Evolutionary conservation across 148 eudicot genomes (phyloP), one percentile per base, ranked within the genome.

Genomic region (Rhododendron vialii): DNA sequence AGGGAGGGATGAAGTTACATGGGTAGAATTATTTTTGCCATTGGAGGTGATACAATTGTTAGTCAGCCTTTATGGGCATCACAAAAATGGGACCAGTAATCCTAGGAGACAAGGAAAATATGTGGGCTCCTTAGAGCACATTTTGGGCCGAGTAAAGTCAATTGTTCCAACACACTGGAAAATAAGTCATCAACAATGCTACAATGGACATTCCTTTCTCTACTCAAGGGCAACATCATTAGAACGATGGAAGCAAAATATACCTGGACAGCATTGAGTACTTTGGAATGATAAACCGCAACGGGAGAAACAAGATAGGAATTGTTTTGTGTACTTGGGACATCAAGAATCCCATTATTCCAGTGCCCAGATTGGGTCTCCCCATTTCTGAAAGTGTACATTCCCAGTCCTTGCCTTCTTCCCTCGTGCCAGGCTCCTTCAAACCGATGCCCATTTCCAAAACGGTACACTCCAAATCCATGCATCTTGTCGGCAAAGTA

Each of bases 351-450:
- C 76, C 99, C 99, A 87, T 96, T 96, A 82, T 95, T 90, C 99
- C 99, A 96, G 86, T 95, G 96, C 36, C 99, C 99, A 38, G 97
- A 91, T 82, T 96, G 96, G 80, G 98, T 94, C 91, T 96, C 99
- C 50, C 95, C 98, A 83, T 91, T 95, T 90, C 98, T 92, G 85
- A 94, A 96, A 10, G 98, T 93, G 90, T 96, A 96, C 95, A 94
- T 94, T 36, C 99, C 99, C 74, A 95, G 97, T 76, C 99, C 99
- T 93, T 96, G 99, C 89, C 99, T 93, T 89, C 91, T 92, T 17
- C 99, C 99, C 89, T 96, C 99, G 77, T 96, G 99, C 99, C 99
- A 96, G 17, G 98, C 93, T 88, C 99, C 99, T 91, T 96, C 99
- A 82, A 94, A 96, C 11, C 91, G 89, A 90, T 96, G 99, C 45